Conservation (phyloP, 805 yeast species). For the Ogataea zsoltii region DNA sequence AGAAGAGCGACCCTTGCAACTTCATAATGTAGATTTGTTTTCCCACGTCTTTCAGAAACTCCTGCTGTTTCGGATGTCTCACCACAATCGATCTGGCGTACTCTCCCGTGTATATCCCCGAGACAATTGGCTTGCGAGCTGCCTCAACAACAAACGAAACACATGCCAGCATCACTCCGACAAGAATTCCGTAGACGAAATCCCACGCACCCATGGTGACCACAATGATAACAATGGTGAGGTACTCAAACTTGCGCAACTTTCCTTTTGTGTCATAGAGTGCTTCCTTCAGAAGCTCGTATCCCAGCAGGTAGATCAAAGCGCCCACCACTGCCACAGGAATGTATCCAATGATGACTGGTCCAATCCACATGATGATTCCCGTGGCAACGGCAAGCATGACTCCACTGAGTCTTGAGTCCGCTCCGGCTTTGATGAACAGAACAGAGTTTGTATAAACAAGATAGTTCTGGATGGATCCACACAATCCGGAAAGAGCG, state of each 20-base stretch:
- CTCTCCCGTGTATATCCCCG: conserved; percentile 80
- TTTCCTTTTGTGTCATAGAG: conserved; percentile 81
- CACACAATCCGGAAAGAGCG: conserved; percentile 75
- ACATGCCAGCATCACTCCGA: conserved; percentile 89
- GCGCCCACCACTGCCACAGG: conserved; percentile 97
- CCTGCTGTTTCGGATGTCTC: conserved; percentile 86
- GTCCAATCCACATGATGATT: conserved; percentile 82
- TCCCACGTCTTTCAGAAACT: conserved; percentile 81
- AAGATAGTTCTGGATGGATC: conserved; percentile 90
- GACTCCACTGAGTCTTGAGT: conserved; percentile 85
- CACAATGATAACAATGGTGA: conserved; percentile 84
- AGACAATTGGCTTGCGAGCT: conserved; percentile 77
- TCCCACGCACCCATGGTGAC: conserved; percentile 94
- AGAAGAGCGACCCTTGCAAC: conserved; percentile 84
- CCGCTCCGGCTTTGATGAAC: conserved; percentile 94
- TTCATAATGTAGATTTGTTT: conserved; percentile 87
- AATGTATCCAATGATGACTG: conserved; percentile 87
- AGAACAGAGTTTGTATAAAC: conserved; percentile 93
- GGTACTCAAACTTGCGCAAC: conserved; percentile 73
- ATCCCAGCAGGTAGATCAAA: conserved; percentile 84
- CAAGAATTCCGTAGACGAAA: conserved; percentile 88
- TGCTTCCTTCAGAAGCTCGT: conserved; percentile 86
- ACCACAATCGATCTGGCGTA: conserved; percentile 90
- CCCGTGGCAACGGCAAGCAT: conserved; percentile 81
- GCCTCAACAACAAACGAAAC: conserved; percentile 94